Evolutionary conservation across 129 eudicot genomes (phyloP).

Genomic region (Saussurea involucrata): DNA sequence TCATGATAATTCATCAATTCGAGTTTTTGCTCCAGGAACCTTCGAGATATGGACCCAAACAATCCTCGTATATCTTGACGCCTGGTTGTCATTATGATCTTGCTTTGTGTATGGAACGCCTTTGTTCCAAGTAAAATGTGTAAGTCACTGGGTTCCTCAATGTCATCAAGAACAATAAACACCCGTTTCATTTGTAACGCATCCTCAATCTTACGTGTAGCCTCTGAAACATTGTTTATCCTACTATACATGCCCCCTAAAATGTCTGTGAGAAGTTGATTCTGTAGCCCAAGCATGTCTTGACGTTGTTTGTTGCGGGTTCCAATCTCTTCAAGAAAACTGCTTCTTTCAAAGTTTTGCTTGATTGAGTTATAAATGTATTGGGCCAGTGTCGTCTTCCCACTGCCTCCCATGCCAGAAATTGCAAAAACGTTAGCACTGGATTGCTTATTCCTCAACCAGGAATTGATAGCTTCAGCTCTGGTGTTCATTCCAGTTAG

Average conservation of each 20-base stretch:
- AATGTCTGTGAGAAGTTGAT: background rate
- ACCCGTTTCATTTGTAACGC: background rate
- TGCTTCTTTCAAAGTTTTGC: constrained; percentile 1
- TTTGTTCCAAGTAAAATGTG: background rate
- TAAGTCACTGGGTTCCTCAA: background rate
- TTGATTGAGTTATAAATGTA: constrained; percentile 1
- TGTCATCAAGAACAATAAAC: constrained; percentile 10
- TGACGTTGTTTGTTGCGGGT: background rate
- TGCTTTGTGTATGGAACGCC: background rate
- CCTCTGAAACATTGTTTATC: constrained; percentile 6
- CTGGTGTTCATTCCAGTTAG: constrained; percentile 10
- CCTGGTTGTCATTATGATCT: constrained; percentile 19
- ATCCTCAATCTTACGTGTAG: background rate
- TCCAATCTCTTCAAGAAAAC: constrained; percentile 14
- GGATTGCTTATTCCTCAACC: constrained; percentile 14
- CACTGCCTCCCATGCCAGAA: constrained; percentile 36
- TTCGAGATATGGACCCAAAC: background rate
- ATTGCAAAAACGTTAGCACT: background rate
- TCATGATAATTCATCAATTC: background rate
- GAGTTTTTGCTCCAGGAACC: background rate
- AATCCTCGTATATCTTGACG: background rate
- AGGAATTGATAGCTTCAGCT: background rate
- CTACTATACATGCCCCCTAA: background rate
- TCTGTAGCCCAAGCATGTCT: constrained; percentile 8
- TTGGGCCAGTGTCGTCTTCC: constrained; percentile 28